Evolutionary conservation across 148 eudicot genomes (phyloP).

Genomic region (Selenicereus undatus): DNA sequence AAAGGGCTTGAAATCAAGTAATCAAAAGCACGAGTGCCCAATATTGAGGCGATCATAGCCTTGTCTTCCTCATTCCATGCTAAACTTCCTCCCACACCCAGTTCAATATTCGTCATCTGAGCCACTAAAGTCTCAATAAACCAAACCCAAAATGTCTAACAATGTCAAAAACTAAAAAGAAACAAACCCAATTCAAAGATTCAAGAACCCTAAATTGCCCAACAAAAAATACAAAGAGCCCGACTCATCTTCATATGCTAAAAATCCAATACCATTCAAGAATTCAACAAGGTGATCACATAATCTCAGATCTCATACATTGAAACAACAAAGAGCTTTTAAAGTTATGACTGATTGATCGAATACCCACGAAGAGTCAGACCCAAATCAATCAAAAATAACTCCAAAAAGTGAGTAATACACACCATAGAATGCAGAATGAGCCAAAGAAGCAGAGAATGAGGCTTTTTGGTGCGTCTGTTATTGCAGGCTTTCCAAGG

Average conservation of each 20-base stretch:
- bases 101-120: conserved; percentile 38
- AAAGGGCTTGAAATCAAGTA: conserved; percentile 60
- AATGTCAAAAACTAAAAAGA: background rate
- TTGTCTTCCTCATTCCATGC: conserved; percentile 67
- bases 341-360: background rate
- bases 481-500: background rate
- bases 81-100: conserved; percentile 42
- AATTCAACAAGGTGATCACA: conserved; percentile 20
- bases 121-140: background rate
- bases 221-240: conserved; percentile 11
- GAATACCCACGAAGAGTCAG: conserved; percentile 15
- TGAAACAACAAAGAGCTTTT: background rate
- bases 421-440: conserved; percentile 15
- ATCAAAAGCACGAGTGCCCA: conserved; percentile 72
- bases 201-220: conserved; percentile 27
- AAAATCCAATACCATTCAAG: conserved; percentile 4
- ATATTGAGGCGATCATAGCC: conserved; percentile 63
- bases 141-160: background rate
- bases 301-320: conserved; percentile 25
- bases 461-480: background rate
- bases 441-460: background rate
- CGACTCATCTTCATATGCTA: conserved; percentile 5
- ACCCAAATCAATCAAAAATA: conserved; percentile 6
- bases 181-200: conserved; percentile 15
- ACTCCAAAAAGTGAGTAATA: conserved; percentile 10